These are phyloP conservation scores for Annulohypoxylon nitens DNA, from an alignment of 495 filamentous ascomycete species.

Conservation along the genomic window DNA sequence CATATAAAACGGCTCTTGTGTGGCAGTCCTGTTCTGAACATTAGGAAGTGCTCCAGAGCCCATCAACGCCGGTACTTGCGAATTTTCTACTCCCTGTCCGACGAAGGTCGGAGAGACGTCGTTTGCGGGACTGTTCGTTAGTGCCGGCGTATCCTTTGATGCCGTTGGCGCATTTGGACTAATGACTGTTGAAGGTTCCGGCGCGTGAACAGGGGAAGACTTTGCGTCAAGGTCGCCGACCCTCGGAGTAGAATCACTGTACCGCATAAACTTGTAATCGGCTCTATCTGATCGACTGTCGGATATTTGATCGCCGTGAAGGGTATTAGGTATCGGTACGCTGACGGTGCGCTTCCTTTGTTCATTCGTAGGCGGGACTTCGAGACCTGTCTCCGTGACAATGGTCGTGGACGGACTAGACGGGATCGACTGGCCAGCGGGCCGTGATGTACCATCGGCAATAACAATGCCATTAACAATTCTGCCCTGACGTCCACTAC, in stretches of 20 bases:
- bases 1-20: neutral
- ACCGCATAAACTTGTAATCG: too few relatives aligned
- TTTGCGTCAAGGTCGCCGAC: too few relatives aligned
- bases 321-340: too few relatives aligned
- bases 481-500: neutral
- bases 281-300: too few relatives aligned
- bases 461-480: slow-evolving; percentile 41
- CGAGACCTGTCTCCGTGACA: neutral
- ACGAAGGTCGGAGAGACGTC: too few relatives aligned
- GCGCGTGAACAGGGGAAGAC: neutral
- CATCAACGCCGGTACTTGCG: neutral
- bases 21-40: neutral
- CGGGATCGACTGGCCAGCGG: neutral
- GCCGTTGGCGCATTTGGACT: neutral
- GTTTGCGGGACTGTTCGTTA: too few relatives aligned
- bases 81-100: too few relatives aligned
- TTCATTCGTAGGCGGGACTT: neutral
- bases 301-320: too few relatives aligned
- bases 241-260: too few relatives aligned
- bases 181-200: neutral
- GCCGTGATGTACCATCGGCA: slow-evolving; percentile 29
- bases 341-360: too few relatives aligned
- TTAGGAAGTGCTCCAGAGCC: neutral
- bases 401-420: neutral
- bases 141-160: too few relatives aligned